Evolutionary conservation across 2,329 filamentous ascomycete species (phyloP).

Genomic region (Ceratocystis lukuohia): DNA sequence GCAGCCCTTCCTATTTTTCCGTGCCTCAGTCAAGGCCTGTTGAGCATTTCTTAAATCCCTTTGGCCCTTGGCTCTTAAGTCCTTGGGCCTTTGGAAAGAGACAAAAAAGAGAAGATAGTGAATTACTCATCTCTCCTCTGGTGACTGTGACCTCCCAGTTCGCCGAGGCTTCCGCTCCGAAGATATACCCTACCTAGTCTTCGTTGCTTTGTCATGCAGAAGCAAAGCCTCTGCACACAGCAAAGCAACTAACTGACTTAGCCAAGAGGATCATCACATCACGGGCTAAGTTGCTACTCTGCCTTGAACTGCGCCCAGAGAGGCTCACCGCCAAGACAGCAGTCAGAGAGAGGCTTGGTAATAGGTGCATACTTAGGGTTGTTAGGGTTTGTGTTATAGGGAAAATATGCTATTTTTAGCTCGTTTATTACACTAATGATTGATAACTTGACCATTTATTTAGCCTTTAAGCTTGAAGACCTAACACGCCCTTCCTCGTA

Average conservation of each 20-base stretch:
- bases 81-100: no score
- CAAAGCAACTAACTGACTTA: no score
- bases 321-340: no score
- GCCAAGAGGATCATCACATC: no score
- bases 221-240: no score
- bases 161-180: not conserved
- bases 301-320: no score
- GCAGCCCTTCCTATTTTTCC: not conserved
- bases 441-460: not conserved
- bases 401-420: not conserved
- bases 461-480: slow-evolving; percentile 1
- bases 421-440: not conserved
- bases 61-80: not conserved
- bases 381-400: not conserved
- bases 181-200: not conserved
- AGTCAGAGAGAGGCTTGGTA: not conserved
- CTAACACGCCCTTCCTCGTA: not conserved
- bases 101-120: no score
- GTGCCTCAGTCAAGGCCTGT: no score
- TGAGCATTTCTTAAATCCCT: not conserved
- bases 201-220: no score
- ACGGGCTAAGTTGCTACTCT: no score
- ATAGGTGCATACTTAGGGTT: not conserved
- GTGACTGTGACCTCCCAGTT: not conserved
- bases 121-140: no score